These are phyloP conservation scores for Botrytis fragariae DNA, from an alignment of 2,329 filamentous ascomycete species.

Conservation along the genomic window DNA sequence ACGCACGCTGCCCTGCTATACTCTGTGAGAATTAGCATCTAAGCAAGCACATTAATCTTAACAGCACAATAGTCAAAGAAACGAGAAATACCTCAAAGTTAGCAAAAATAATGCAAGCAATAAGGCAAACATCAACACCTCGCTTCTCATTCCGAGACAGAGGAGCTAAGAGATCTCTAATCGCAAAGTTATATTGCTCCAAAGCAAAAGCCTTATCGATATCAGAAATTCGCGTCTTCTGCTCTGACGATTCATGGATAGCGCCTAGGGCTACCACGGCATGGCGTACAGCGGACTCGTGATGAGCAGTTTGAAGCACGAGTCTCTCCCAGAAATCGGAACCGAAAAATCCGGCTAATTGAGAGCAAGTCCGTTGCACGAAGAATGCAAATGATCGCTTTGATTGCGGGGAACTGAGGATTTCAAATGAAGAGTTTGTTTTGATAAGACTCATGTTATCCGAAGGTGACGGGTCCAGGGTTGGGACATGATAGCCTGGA, in stretches of 20 bases:
- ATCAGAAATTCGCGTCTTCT: neutral
- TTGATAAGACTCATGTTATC: neutral
- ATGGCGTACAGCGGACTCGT: constrained; percentile 33
- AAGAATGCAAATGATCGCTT: constrained; percentile 56
- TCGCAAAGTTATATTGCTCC: constrained; percentile 27
- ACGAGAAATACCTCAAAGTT: constrained; percentile 27
- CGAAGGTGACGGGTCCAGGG: neutral
- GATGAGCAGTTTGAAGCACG: constrained; percentile 60
- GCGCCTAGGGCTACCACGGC: constrained; percentile 30
- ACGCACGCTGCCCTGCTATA: constrained; percentile 24
- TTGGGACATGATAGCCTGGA: constrained; percentile 28
- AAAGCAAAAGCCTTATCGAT: constrained; percentile 23
- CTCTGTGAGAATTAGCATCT: constrained; percentile 22
- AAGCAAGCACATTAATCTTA: neutral
- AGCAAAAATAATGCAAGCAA: constrained; percentile 28
- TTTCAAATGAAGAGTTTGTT: constrained; percentile 18
- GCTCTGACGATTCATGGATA: constrained; percentile 26
- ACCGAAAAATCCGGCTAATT: constrained; percentile 63
- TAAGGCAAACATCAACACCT: constrained; percentile 26
- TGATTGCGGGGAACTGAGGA: constrained; percentile 18
- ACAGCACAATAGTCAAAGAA: neutral
- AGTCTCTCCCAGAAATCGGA: constrained; percentile 60
- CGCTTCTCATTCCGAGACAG: constrained; percentile 12
- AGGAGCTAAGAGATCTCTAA: constrained; percentile 23
- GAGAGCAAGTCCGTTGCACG: constrained; percentile 54